Base-by-base conservation (phyloP, 2,329 filamentous ascomycete species). In the Cytospora schulzeri region DNA sequence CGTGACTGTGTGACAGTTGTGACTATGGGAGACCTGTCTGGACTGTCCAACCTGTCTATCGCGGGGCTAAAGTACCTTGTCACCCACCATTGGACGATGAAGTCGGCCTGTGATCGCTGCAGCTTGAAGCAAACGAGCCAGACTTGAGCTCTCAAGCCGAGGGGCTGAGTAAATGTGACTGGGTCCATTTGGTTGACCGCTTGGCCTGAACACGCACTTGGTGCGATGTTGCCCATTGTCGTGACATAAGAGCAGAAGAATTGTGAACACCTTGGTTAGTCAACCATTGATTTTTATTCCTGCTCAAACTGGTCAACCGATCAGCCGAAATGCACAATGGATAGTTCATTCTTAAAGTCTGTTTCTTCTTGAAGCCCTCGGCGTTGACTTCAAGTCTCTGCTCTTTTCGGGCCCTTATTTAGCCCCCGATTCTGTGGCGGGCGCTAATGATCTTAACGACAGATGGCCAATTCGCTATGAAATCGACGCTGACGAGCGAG, bases 181-280 rank as follows among this genome's bases (percentile, higher is more conserved):
- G 60, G 52, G 60, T 62, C 52, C 60, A 35, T 56, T 12, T 15
- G 52, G 52, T 54, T 56, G 60, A 62, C 60, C 60, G 60, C 60
- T 54, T 28, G 41, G 52, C 41, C 60, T 51, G 38, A 50, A 50
- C 28, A 35, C 17, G 17, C 38, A 17, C 45, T 50, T 38, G 52
- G 56, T 51, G 52, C 38, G 11, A 31, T 62, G 45, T 29, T 26
- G 29, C 48, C 48, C 19, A 4, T 12, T 31, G 11, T 45, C n/a
- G 52, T 50, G 53, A 26, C 29, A 29, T 11, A 28, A 5, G n/a
- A 8, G 26, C 29, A 29, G 15, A 28, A 2, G 22, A 8, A 26
- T 26, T 33, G 19, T 31, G 45, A 14, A 48, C 45, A 48, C 3
- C 45, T 48, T n/a, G n/a, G n/a, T n/a, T n/a, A n/a, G n/a, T n/a